Evolutionary conservation across 2,329 filamentous ascomycete species (phyloP).

Genomic region (Pyrenophora seminiperda): DNA sequence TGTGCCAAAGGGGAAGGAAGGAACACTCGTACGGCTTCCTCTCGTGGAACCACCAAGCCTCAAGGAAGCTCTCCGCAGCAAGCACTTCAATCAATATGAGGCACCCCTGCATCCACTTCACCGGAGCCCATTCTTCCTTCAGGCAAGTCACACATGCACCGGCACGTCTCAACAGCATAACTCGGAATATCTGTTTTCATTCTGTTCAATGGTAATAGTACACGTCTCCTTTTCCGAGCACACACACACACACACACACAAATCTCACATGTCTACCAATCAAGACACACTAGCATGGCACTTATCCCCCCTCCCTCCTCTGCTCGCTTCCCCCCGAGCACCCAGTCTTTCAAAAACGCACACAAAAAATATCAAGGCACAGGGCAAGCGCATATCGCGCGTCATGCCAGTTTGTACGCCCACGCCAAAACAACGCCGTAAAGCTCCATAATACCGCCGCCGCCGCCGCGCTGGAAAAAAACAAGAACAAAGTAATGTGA

Average conservation of each 20-base stretch:
- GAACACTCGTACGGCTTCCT: not conserved
- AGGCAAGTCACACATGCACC: not conserved
- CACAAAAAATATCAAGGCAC: constrained; percentile 9
- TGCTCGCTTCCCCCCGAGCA: constrained; percentile 19
- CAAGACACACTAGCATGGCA: constrained; percentile 7
- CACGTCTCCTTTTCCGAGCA: constrained; percentile 5
- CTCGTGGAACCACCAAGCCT: too few relatives aligned
- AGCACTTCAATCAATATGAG: too few relatives aligned
- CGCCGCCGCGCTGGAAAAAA: constrained; percentile 5
- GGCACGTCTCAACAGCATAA: too few relatives aligned
- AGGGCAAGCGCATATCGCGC: constrained; percentile 8
- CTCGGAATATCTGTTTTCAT: not conserved
- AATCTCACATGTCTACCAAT: not conserved
- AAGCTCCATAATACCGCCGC: constrained; percentile 9
- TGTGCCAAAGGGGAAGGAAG: constrained; percentile 18
- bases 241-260: not conserved
- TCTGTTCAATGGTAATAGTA: constrained; percentile 17
- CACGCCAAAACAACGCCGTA: constrained; percentile 8
- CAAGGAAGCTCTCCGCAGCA: too few relatives aligned
- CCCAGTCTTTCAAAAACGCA: constrained; percentile 7
- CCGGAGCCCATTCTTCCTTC: too few relatives aligned
- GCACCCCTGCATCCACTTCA: too few relatives aligned
- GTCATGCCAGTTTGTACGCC: not conserved
- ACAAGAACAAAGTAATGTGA: constrained; percentile 7
- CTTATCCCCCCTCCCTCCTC: constrained; percentile 14